Evolutionary conservation across 805 yeast genomes (phyloP).

Genomic region (Monosporozyma aquatica): DNA sequence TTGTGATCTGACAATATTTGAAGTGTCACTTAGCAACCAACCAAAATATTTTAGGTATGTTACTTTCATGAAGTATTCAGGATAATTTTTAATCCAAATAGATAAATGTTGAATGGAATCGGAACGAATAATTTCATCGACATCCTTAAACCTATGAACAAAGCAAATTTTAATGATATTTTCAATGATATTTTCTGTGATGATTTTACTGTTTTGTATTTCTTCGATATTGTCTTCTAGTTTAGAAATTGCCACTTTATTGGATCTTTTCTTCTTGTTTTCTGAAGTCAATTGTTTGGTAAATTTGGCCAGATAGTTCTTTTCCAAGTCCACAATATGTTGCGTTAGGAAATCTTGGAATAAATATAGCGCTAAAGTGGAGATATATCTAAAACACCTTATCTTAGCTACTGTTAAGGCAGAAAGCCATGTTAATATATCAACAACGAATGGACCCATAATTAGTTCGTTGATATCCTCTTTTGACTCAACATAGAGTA

Average conservation of each 20-base stretch:
- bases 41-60: slow-evolving; percentile 70
- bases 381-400: slow-evolving; percentile 59
- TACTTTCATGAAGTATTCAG: slow-evolving; percentile 62
- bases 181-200: slow-evolving; percentile 46
- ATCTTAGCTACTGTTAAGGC: slow-evolving; percentile 60
- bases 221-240: slow-evolving; percentile 36
- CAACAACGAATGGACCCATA: slow-evolving; percentile 31
- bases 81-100: slow-evolving; percentile 61
- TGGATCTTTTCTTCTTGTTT: slow-evolving; percentile 31
- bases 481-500: slow-evolving; percentile 36
- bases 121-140: slow-evolving; percentile 60
- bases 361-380: slow-evolving; percentile 50
- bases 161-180: slow-evolving; percentile 63
- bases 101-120: slow-evolving; percentile 59
- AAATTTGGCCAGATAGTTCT: slow-evolving; percentile 31
- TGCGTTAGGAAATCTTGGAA: slow-evolving; percentile 56
- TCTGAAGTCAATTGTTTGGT: slow-evolving; percentile 32
- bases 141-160: slow-evolving; percentile 71
- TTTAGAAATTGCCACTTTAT: slow-evolving; percentile 37
- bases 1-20: slow-evolving; percentile 51
- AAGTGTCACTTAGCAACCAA: slow-evolving; percentile 73
- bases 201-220: slow-evolving; percentile 41
- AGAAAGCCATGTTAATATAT: slow-evolving; percentile 64
- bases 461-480: slow-evolving; percentile 24
- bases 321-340: slow-evolving; percentile 33